These are phyloP conservation scores for Hordeum pubiflorum DNA, from an alignment of 202 grass and related monocot species.

Conservation along the genomic window DNA sequence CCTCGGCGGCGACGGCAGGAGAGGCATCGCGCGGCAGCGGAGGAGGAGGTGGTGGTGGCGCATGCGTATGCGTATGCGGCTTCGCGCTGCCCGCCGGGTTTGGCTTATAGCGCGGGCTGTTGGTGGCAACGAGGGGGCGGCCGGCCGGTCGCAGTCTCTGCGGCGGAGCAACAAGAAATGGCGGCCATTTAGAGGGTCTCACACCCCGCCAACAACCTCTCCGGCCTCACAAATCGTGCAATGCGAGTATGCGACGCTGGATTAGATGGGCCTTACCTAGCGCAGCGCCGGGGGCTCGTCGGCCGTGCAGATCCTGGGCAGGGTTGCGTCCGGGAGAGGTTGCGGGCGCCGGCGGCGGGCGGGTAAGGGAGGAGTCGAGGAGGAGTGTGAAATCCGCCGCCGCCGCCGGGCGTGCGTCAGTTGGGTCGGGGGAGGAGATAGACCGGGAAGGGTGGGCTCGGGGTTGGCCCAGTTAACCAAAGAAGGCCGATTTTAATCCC, in stretches of 20 bases:
- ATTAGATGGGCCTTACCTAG: not conserved
- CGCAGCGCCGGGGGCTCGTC: not conserved
- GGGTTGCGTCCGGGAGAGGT: not conserved
- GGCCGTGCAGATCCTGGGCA: not conserved
- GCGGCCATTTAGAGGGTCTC: not conserved
- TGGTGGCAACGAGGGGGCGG: slow-evolving; percentile 10
- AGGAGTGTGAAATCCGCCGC: not conserved
- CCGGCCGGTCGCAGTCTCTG: not conserved
- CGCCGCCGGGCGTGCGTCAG: too few species aligned
- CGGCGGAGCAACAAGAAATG: not conserved
- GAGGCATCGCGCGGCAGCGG: slow-evolving; percentile 31
- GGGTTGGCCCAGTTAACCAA: too few species aligned
- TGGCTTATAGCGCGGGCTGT: slow-evolving; percentile 16
- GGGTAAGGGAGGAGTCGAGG: not conserved
- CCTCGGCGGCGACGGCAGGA: slow-evolving; percentile 8
- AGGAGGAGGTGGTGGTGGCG: slow-evolving; percentile 14
- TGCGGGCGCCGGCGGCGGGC: not conserved
- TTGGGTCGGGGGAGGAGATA: too few species aligned
- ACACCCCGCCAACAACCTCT: not conserved
- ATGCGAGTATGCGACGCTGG: not conserved
- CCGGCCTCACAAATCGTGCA: not conserved
- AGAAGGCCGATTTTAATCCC: too few species aligned
- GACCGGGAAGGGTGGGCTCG: too few species aligned
- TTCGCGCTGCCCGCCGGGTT: not conserved
- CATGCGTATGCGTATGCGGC: not conserved